phyloP scores from a whole-genome alignment of 371 early-diverging fungal species.

The Dinochytrium kinnereticum region DNA sequence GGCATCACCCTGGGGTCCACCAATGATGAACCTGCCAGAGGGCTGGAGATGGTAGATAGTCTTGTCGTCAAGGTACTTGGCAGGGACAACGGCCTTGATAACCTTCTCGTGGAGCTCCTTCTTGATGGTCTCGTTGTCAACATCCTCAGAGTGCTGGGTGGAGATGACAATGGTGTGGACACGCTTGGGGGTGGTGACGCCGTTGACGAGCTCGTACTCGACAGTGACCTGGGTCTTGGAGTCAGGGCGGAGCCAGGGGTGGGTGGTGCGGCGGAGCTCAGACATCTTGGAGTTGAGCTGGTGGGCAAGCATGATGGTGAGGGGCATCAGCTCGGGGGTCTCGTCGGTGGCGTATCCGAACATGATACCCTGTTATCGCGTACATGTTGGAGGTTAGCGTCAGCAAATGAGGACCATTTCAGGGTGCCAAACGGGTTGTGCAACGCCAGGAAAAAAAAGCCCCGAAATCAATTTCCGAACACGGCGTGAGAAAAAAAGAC shows the following conservation, averaged over 20 bases:
- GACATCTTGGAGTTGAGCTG: conserved; percentile 95
- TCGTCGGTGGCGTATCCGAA: conserved; percentile 96
- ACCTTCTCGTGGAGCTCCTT: conserved; percentile 92
- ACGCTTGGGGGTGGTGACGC: conserved; percentile 92
- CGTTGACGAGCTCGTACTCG: conserved; percentile 95
- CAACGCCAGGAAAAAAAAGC: too few species aligned
- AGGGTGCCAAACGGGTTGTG: not conserved
- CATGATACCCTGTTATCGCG: conserved; percentile 61
- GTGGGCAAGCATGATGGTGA: conserved; percentile 95
- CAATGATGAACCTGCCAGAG: conserved; percentile 98
- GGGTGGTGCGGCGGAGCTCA: conserved; percentile 87
- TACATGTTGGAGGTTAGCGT: not conserved
- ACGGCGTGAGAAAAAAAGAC: too few species aligned
- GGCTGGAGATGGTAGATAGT: conserved; percentile 98
- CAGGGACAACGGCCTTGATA: conserved; percentile 93
- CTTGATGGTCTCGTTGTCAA: conserved; percentile 83
- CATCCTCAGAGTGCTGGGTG: conserved; percentile 95
- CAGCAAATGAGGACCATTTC: not conserved
- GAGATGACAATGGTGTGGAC: conserved; percentile 99
- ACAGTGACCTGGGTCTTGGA: conserved; percentile 99
- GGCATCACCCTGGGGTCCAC: conserved; percentile 99
- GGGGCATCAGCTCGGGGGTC: conserved; percentile 99
- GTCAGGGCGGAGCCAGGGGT: conserved; percentile 96
- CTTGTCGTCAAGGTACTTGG: conserved; percentile 82
- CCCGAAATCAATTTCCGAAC: too few species aligned